Conservation (phyloP, 345 rosid genomes). For the Leavenworthia alabamica region DNA sequence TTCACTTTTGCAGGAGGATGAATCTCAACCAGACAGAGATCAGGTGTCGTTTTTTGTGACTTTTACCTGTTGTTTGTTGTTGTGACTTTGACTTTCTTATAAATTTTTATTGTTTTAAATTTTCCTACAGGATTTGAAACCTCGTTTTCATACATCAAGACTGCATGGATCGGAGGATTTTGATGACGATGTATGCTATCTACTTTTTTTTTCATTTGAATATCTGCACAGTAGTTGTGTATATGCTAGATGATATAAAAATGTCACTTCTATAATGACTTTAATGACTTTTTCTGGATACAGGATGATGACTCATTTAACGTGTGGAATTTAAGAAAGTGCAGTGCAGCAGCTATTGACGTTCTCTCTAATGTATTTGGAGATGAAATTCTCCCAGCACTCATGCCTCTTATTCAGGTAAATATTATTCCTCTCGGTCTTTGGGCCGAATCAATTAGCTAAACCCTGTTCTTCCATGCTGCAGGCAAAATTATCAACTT, state of each 20-base stretch:
- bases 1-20: conserved; percentile 75
- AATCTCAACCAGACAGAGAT: conserved; percentile 92
- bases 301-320: conserved; percentile 82
- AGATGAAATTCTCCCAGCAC: conserved; percentile 87
- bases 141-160: conserved; percentile 88
- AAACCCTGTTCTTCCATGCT: conserved; percentile 13
- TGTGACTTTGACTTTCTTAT: conserved; percentile 2
- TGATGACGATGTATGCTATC: conserved; percentile 65
- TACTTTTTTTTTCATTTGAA: conserved; percentile 1
- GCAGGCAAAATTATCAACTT: conserved; percentile 66
- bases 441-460: not conserved
- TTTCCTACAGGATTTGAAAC: conserved; percentile 74
- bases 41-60: conserved; percentile 72
- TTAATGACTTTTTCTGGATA: conserved; percentile 19
- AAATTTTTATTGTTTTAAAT: not conserved
- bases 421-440: conserved; percentile 7
- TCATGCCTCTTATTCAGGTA: conserved; percentile 90
- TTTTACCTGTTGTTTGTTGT: too few species aligned
- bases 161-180: conserved; percentile 80
- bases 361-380: conserved; percentile 83
- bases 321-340: conserved; percentile 90
- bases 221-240: not conserved
- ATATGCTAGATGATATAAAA: not conserved
- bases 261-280: not conserved
- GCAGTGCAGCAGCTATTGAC: conserved; percentile 97